phyloP scores from a whole-genome alignment of 495 filamentous ascomycete genomes.

The Podospora pseudopauciseta region DNA sequence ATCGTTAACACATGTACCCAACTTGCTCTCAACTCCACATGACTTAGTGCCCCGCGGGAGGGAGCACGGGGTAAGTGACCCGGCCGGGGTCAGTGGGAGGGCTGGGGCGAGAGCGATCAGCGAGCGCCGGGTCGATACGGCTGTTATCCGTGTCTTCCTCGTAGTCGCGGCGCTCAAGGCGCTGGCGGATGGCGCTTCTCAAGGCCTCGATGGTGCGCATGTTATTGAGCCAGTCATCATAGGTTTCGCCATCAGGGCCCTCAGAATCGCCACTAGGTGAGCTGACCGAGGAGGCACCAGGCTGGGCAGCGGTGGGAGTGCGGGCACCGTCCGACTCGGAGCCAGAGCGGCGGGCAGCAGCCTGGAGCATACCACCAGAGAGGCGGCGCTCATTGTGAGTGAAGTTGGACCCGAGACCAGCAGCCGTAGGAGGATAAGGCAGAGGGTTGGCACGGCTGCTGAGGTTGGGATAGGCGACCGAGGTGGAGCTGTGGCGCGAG shows the following conservation, averaged over 20 bases:
- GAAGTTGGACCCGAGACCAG: constrained; percentile 77
- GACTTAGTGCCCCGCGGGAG: constrained; percentile 4
- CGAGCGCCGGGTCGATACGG: constrained; percentile 32
- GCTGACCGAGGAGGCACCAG: constrained; percentile 34
- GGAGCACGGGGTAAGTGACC: constrained; percentile 2
- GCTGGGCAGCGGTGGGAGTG: constrained; percentile 49
- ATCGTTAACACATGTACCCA: neutral
- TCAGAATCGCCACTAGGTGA: constrained; percentile 45
- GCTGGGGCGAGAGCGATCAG: neutral
- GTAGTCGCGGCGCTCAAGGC: constrained; percentile 62
- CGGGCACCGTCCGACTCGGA: constrained; percentile 49
- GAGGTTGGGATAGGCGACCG: constrained; percentile 77
- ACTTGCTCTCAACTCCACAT: neutral
- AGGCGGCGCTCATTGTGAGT: constrained; percentile 78
- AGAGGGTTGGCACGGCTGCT: constrained; percentile 42
- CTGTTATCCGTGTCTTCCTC: constrained; percentile 39
- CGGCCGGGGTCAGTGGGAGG: neutral
- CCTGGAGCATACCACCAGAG: constrained; percentile 82
- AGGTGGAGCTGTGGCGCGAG: constrained; percentile 57
- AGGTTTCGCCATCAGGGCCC: constrained; percentile 44
- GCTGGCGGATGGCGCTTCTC: constrained; percentile 61
- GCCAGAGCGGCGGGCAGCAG: constrained; percentile 42
- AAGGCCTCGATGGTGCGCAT: constrained; percentile 75
- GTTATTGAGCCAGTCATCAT: constrained; percentile 81
- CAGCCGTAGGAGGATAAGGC: constrained; percentile 67